Conservation (phyloP, 2,329 filamentous ascomycete species). For the Rasamsonia emersonii region DNA sequence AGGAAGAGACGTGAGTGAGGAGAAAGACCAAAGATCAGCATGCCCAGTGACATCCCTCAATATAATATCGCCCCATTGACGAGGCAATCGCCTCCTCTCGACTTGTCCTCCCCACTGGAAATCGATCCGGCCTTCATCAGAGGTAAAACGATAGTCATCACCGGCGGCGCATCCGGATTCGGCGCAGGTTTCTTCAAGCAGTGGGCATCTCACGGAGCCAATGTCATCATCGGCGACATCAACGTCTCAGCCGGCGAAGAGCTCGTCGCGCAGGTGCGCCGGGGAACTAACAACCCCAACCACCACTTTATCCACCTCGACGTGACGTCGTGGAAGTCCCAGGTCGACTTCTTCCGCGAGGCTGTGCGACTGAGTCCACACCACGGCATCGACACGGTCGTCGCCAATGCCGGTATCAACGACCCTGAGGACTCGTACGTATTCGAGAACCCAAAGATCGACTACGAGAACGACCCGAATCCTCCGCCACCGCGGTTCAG, state of each 20-base stretch:
- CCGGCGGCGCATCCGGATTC: constrained; percentile 55
- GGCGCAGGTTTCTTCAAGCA: constrained; percentile 47
- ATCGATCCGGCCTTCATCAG: constrained; percentile 6
- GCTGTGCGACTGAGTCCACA: constrained; percentile 47
- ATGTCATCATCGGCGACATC: constrained; percentile 57
- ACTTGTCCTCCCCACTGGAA: constrained; percentile 3
- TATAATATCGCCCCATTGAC: constrained; percentile 1
- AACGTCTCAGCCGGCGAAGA: constrained; percentile 46
- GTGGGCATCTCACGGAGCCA: constrained; percentile 50
- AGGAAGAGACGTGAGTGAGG: too few species aligned
- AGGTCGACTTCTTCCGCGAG: constrained; percentile 54
- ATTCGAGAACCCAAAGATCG: constrained; percentile 40
- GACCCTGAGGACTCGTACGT: constrained; percentile 23
- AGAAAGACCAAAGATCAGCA: too few species aligned
- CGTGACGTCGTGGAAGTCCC: constrained; percentile 57
- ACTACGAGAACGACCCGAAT: constrained; percentile 22
- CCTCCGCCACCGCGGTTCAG: constrained; percentile 44
- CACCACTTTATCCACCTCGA: constrained; percentile 47
- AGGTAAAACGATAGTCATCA: constrained; percentile 52
- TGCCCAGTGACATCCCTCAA: background rate
- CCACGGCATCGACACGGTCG: constrained; percentile 52
- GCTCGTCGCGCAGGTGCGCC: constrained; percentile 48
- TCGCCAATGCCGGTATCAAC: constrained; percentile 59
- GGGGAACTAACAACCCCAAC: constrained; percentile 51
- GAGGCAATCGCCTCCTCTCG: constrained; percentile 3